Evolutionary conservation across 441 rosid genomes (phyloP), one percentile per base, ranked within the genome.

Genomic region (Melastoma candidum): DNA sequence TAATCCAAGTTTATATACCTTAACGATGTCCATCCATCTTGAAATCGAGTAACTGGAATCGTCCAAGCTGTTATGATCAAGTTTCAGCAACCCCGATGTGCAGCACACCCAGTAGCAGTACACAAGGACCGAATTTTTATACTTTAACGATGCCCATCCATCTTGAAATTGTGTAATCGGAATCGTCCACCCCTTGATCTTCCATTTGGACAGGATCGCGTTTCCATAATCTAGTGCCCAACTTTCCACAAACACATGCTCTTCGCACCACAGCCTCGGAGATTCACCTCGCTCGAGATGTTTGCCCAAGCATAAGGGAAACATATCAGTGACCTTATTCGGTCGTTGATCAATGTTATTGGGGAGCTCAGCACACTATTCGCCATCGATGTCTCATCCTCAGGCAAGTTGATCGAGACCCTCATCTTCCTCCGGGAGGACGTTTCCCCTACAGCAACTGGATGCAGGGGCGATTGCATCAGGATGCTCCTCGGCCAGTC

Each of bases 71-170:
- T 90, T 86, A 17, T 17, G 22, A 17, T 17, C 22, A 17, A 17
- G 22, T 17, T 17, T 17, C 22, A 17, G 22, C 22, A 17, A 17
- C 22, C 22, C 22, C 22, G 22, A 17, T 17, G 22, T 17, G 22
- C 22, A 17, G 22, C 22, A 17, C 22, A 17, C 22, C 22, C 22
- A 17, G 22, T 17, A 17, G 22, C 22, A 17, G 22, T 17, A 17
- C 22, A 17, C 22, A 17, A 17, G 22, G 22, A 17, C 1, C 7
- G 8, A 4, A 32, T 6, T 32, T 32, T 32, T 32, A 4, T 69
- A 85, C 97, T 86, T 78, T 84, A 36, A 71, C 81, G n/a, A 90
- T 90, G 68, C 86, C 84, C 64, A 68, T 77, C 95, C 97, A 90
- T 70, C 97, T 84, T 51, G 79, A 76, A 4, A 66, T 26, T 2